These are phyloP conservation scores for Solanum chaucha DNA, from an alignment of 257 asterid genomes.

Conservation along the genomic window DNA sequence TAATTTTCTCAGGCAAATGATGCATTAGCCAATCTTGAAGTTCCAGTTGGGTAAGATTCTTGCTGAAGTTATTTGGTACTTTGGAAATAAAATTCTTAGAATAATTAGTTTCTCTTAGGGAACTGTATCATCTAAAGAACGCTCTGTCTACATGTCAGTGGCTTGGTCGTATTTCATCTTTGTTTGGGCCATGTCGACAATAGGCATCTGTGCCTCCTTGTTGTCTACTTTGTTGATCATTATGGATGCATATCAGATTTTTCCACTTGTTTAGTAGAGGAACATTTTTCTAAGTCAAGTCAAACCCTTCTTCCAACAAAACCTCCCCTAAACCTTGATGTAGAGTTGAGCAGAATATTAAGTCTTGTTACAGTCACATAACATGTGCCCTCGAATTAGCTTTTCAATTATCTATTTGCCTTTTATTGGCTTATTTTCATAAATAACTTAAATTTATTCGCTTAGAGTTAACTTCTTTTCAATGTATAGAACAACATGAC, in stretches of 20 bases:
- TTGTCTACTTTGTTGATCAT: not conserved
- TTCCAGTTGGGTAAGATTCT: conserved; percentile 71
- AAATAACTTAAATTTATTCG: not conserved
- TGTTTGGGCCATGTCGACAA: not conserved
- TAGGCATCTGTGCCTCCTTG: not conserved
- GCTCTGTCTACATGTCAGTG: not conserved
- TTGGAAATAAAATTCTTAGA: not conserved
- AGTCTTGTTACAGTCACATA: not conserved
- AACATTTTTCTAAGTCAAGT: not conserved
- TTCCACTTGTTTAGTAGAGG: not conserved
- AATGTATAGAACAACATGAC: not conserved
- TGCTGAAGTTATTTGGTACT: not conserved
- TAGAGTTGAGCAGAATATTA: not conserved
- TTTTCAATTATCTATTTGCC: not conserved
- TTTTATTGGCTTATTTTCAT: not conserved
- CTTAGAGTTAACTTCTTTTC: not conserved
- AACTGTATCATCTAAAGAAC: not conserved
- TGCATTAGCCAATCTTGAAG: conserved; percentile 70
- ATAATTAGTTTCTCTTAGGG: not conserved
- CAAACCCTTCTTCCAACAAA: not conserved
- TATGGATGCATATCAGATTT: not conserved
- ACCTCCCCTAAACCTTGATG: not conserved
- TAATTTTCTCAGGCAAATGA: conserved; percentile 52
- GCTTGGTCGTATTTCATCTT: not conserved
- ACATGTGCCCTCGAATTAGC: not conserved